Percentiles rank a stretch among this genome's conserved stretches.
Conservation (phyloP, 257 asterid species). For the Schizonepeta tenuifolia region DNA sequence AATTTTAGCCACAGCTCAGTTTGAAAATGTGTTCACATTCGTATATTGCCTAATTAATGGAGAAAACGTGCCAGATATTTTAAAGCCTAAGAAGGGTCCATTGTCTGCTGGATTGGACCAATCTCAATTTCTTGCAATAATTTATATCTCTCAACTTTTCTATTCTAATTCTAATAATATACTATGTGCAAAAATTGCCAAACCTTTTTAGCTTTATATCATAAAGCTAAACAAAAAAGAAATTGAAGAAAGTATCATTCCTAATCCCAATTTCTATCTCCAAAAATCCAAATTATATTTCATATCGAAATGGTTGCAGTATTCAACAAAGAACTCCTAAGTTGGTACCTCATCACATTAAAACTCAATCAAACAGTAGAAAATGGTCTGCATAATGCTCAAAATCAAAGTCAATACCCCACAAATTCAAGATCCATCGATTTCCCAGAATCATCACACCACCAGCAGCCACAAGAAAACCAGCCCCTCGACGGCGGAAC, state of each 20-base stretch:
- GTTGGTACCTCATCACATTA: slow-evolving; percentile 89
- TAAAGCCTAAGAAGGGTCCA: slow-evolving; percentile 32
- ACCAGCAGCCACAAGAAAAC: slow-evolving; percentile 34
- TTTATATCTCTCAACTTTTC: neutral
- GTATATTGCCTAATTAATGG: slow-evolving; percentile 11
- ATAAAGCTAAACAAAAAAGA: slow-evolving; percentile 13
- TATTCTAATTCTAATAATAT: neutral
- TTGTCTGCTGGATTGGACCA: slow-evolving; percentile 41
- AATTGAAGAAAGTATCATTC: too few relatives aligned
- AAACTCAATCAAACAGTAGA: slow-evolving; percentile 83
- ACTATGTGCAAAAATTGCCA: neutral
- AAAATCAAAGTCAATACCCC: slow-evolving; percentile 38
- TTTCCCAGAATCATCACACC: slow-evolving; percentile 31
- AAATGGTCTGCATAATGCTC: slow-evolving; percentile 53
- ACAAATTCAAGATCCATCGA: slow-evolving; percentile 45
- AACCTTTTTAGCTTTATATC: slow-evolving; percentile 13
- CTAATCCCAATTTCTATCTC: neutral
- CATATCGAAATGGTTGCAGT: slow-evolving; percentile 75
- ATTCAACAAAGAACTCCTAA: slow-evolving; percentile 83
- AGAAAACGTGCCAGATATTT: slow-evolving; percentile 33
- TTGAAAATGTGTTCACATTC: neutral
- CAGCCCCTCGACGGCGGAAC: slow-evolving; percentile 33
- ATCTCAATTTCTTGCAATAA: slow-evolving; percentile 35
- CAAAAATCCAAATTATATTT: slow-evolving; percentile 9
- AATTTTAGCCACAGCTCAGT: neutral